Evolutionary conservation across 2,329 filamentous ascomycete genomes (phyloP), one percentile per base, ranked within the genome.

Genomic region (Sclerotinia subarctica): DNA sequence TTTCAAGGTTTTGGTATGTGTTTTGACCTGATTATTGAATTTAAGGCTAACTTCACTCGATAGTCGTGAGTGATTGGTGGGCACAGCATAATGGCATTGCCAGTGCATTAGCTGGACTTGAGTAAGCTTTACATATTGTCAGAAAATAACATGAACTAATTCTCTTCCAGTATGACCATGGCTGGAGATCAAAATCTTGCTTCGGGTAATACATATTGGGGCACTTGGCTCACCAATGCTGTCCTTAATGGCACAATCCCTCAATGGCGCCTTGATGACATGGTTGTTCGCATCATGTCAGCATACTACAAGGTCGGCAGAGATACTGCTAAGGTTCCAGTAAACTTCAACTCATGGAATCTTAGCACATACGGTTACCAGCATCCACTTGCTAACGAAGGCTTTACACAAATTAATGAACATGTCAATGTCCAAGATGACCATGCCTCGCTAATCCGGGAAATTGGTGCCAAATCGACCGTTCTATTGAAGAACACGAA

Each of bases 321-420:
- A 83, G 32, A 83, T 46, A 71, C 68, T 11, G 59, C 69, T 11
- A 70, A 68, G 52, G 69, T 76, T 15, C 78, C 80, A 0, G 86
- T 91, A 77, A 98, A 94, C 83, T 97, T 97, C 81, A 90, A 90
- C 74, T 93, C 93, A 6, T 98, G 94, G 94, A 91, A 88, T 0
- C 80, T 82, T 1, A 88, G 93, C 71, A 94, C 91, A 0, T 90
- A 85, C 72, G 91, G 90, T 52, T 91, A 87, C 70, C 76, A 86
- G 60, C 88, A 97, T 76, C 83, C 79, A 57, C 84, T 84, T 19
- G 90, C 86, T 6, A 78, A 85, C n/a, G 83, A 89, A 70, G 87
- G 85, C 53, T 87, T 84, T 73, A 83, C 85, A 57, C 84, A 89
- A 73, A 84, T 97, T 81, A 92, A 98, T 80, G 84, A 88, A 73